Base-by-base conservation (phyloP, 331 rosid genomes). In the Cydonia oblonga region DNA sequence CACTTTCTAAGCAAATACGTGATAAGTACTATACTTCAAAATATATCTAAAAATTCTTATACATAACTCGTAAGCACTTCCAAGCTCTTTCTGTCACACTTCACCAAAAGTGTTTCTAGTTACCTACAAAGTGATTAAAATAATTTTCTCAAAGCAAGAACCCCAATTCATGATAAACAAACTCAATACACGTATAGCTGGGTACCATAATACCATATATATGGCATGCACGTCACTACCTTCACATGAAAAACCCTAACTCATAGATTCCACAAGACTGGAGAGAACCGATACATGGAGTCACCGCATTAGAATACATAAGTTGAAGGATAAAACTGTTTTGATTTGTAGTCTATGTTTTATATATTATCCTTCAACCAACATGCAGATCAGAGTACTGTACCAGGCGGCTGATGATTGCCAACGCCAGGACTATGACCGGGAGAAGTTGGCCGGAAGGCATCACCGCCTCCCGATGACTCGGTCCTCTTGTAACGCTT, bases 391-490 rank as follows among this genome's bases (percentile, higher is more conserved):
- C 38, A 29, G 12, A 66, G 60, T 62, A 69, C 44, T 46, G 64
- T 14, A 12, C 32, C 0, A 42, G 90, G 95, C 26, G 92, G 87
- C 9, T 52, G 0, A 4, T 75, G 0, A 75, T 90, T 87, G 60
- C 96, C 96, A 20, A 88, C 87, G 0, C 96, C 96, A 6, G 96
- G 96, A 77, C 96, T 90, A 67, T 90, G 90, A 9, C 96, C 95
- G 0, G 89, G 96, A 68, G 32, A 54, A 26, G 96, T 90, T 2
- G 96, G 96, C 5, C 96, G 90, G 38, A 54, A 90, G 7, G 95
- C 96, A 66, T 90, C 92, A 0, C 2, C 76, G 23, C 66, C 38
- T 7, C 40, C 9, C 12, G 75, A 71, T 19, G 54, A 2, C 33
- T 78, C 80, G 29, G 44, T 32, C 24, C 64, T 32, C 79, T 83